Percentiles rank a stretch among this genome's conserved stretches.
These are phyloP conservation scores for Gynandropsis gynandra DNA, from an alignment of 345 rosid species.

Conservation along the genomic window DNA sequence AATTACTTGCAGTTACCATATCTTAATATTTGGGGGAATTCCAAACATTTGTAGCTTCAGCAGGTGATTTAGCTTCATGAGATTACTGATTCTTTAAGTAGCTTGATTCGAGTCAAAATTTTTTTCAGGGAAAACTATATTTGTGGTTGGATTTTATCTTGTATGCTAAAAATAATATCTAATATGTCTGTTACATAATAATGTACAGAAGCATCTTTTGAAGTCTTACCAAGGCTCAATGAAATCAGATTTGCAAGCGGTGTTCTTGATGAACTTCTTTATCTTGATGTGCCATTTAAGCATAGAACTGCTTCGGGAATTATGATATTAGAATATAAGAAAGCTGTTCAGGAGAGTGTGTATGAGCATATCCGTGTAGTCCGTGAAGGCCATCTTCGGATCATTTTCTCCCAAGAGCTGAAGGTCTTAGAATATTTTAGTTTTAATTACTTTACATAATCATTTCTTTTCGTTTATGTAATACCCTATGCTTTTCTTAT, in stretches of 20 bases:
- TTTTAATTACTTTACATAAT: background rate
- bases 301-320: conserved; percentile 62
- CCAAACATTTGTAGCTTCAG: too few relatives aligned
- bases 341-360: conserved; percentile 95
- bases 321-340: conserved; percentile 78
- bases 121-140: too few relatives aligned
- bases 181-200: too few relatives aligned
- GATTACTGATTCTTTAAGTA: too few relatives aligned
- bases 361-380: conserved; percentile 96
- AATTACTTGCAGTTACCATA: too few relatives aligned
- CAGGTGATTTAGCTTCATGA: too few relatives aligned
- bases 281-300: conserved; percentile 79
- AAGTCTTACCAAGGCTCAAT: conserved; percentile 85
- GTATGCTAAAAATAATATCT: too few relatives aligned
- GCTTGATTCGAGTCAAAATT: too few relatives aligned
- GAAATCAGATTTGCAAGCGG: conserved; percentile 97
- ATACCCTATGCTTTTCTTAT: conserved; percentile 12
- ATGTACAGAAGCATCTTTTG: conserved; percentile 99
- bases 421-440: conserved; percentile 44
- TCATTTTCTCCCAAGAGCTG: conserved; percentile 76
- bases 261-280: conserved; percentile 87
- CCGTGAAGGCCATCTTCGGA: conserved; percentile 94
- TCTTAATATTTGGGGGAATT: too few relatives aligned
- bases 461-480: background rate
- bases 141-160: too few relatives aligned